phyloP scores from a whole-genome alignment of 2,329 filamentous ascomycete species.

The Acephala macrosclerotiorum region DNA sequence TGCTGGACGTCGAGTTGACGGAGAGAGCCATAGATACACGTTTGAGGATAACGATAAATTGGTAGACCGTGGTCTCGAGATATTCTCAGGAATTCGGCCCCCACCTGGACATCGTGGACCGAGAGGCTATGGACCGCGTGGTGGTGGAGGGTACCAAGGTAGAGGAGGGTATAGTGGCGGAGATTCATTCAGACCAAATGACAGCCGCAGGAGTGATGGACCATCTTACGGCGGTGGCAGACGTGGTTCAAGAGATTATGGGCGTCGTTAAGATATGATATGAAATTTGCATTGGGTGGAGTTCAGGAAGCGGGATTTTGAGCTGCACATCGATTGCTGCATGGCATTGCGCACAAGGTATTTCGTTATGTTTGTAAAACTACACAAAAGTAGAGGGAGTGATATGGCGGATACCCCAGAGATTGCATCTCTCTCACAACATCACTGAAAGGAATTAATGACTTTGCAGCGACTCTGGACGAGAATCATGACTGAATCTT shows the following conservation, averaged over 20 bases:
- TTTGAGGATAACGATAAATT: conserved; percentile 73
- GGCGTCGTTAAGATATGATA: conserved; percentile 25
- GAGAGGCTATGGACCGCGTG: conserved; percentile 42
- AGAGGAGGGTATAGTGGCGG: conserved; percentile 22
- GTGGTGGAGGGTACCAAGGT: conserved; percentile 35
- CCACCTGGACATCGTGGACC: conserved; percentile 52
- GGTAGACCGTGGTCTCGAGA: conserved; percentile 76
- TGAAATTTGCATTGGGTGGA: conserved; percentile 16
- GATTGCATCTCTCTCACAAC: not conserved
- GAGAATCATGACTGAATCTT: not conserved
- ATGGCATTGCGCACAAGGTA: not conserved
- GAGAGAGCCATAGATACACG: conserved; percentile 67
- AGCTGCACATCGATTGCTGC: not conserved
- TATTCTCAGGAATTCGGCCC: conserved; percentile 69
- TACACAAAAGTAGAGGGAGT: conserved; percentile 10
- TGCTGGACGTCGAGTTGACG: conserved; percentile 47
- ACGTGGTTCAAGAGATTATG: conserved; percentile 31
- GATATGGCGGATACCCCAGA: conserved; percentile 2
- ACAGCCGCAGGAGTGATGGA: conserved; percentile 14
- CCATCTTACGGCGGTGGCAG: conserved; percentile 25
- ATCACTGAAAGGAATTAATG: not conserved
- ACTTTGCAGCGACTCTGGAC: not conserved
- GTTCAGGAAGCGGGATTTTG: conserved; percentile 10
- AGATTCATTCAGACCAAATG: conserved; percentile 16
- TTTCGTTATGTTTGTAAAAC: conserved; percentile 17